Evolutionary conservation across 495 filamentous ascomycete species (phyloP).

Genomic region (Lepidopterella palustris): DNA sequence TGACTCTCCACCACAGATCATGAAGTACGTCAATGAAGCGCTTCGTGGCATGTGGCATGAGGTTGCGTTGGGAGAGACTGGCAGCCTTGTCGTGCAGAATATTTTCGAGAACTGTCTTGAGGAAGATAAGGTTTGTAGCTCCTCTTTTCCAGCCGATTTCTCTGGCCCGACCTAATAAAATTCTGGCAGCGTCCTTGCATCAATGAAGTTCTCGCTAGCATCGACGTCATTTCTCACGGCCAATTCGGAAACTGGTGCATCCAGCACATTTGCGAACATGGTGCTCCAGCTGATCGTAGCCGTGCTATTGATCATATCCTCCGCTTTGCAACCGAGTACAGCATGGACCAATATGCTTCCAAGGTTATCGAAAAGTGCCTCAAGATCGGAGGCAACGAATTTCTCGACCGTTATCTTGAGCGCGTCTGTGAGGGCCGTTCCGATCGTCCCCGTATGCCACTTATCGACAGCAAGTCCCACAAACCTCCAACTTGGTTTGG

Average conservation of each 20-base stretch:
- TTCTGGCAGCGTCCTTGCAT: conserved; percentile 76
- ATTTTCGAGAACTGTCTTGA: conserved; percentile 99
- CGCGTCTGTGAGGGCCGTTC: conserved; percentile 85
- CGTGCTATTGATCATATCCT: conserved; percentile 93
- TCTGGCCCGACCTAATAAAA: neutral
- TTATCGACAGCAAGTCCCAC: conserved; percentile 75
- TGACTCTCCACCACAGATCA: conserved; percentile 91
- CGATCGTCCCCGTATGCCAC: conserved; percentile 88
- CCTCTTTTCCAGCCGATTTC: neutral
- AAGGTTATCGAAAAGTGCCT: conserved; percentile 99
- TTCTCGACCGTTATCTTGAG: conserved; percentile 86
- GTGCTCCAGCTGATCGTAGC: conserved; percentile 81
- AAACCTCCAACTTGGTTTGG: neutral
- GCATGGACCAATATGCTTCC: conserved; percentile 98
- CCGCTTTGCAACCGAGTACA: conserved; percentile 87
- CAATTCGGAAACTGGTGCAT: conserved; percentile 99
- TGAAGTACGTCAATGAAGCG: conserved; percentile 96
- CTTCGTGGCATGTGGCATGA: conserved; percentile 98
- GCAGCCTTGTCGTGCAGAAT: conserved; percentile 96
- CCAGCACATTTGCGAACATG: conserved; percentile 98
- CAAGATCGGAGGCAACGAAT: conserved; percentile 89
- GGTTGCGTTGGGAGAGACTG: conserved; percentile 92
- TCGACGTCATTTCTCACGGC: conserved; percentile 93
- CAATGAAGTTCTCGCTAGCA: conserved; percentile 87
- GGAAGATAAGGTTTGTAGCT: conserved; percentile 78